Evolutionary conservation across 139 green algal genomes (phyloP).

Genomic region (Micractinium sp.): DNA sequence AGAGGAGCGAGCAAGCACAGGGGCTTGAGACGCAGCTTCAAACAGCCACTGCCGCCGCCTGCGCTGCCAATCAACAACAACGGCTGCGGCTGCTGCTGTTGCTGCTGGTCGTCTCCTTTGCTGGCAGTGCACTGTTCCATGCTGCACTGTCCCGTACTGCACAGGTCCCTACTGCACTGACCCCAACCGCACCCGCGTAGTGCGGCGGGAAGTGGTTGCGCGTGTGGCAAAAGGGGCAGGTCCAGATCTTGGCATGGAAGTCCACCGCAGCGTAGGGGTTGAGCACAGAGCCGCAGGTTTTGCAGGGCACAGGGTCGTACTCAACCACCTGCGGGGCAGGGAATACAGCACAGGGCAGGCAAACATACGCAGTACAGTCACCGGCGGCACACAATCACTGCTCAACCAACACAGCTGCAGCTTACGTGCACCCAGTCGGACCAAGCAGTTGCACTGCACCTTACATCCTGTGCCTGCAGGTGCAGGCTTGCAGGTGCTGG

Average conservation of each 20-base stretch:
- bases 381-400: background rate
- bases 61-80: no score
- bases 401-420: background rate
- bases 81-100: no score
- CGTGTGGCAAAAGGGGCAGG: slow-evolving; percentile 95
- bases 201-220: slow-evolving; percentile 98
- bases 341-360: background rate
- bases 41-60: no score
- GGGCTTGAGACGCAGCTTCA: no score
- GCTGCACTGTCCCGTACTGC: no score
- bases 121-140: no score
- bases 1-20: background rate
- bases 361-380: background rate
- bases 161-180: background rate
- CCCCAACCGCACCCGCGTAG: slow-evolving; percentile 65
- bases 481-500: background rate
- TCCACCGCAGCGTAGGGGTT: slow-evolving; percentile 95
- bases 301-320: slow-evolving; percentile 97
- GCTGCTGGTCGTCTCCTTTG: no score
- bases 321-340: slow-evolving; percentile 78
- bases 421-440: background rate
- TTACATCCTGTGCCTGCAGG: background rate
- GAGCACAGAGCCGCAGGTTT: slow-evolving; percentile 88
- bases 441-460: background rate
- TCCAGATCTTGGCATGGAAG: slow-evolving; percentile 93